Conservation (phyloP, 192 early-diverging fungal genomes). For the Umbelopsis sp. region DNA sequence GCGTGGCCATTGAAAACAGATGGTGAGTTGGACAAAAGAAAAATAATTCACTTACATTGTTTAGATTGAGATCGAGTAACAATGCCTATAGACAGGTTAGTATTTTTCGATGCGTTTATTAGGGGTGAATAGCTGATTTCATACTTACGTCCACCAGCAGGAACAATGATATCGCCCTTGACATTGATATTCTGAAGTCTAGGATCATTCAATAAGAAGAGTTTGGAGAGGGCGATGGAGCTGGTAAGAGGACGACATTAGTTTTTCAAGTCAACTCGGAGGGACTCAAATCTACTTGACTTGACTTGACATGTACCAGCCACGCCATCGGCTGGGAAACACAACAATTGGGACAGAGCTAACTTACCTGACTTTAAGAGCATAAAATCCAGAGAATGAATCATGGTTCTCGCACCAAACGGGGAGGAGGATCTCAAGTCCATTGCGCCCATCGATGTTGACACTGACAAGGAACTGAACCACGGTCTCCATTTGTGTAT, state of each 20-base stretch:
- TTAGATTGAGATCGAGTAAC: conserved; percentile 58
- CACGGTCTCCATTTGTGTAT: conserved; percentile 67
- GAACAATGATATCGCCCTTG: conserved; percentile 78
- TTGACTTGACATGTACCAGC: too few relatives aligned
- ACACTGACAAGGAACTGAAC: conserved; percentile 70
- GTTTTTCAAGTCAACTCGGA: too few relatives aligned
- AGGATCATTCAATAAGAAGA: conserved; percentile 69
- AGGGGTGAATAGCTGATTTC: background rate
- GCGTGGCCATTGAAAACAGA: conserved; percentile 22
- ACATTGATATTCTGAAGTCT: conserved; percentile 67
- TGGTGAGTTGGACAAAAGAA: background rate
- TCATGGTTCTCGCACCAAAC: conserved; percentile 85
- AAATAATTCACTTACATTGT: conserved; percentile 34
- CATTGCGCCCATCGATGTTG: conserved; percentile 62
- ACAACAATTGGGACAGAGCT: too few relatives aligned
- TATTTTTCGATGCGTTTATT: background rate
- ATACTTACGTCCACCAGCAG: conserved; percentile 11
- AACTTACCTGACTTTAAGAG: conserved; percentile 74
- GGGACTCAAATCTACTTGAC: too few relatives aligned
- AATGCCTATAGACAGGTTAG: conserved; percentile 37
- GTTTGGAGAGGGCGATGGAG: conserved; percentile 74
- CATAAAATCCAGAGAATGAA: conserved; percentile 82
- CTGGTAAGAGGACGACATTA: conserved; percentile 37
- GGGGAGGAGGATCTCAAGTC: conserved; percentile 74
- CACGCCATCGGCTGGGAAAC: too few relatives aligned